Percentiles rank a stretch among this genome's conserved stretches.
These are phyloP conservation scores for Croton setiger DNA, from an alignment of 441 rosid genomes.

Conservation along the genomic window DNA sequence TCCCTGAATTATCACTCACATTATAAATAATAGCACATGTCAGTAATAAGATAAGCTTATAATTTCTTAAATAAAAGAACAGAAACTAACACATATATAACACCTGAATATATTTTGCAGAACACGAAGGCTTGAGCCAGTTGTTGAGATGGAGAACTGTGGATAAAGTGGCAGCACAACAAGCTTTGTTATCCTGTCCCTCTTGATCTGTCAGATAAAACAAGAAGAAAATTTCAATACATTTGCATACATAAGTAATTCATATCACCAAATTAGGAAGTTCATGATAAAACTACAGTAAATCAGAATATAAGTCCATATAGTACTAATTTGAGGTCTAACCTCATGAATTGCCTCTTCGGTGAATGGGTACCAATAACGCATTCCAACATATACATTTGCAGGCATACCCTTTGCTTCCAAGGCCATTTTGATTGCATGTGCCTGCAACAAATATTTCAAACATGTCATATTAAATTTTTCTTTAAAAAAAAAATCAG, in stretches of 20 bases:
- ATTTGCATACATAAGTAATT: background rate
- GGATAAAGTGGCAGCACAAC: slow-evolving; percentile 97
- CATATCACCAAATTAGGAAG: background rate
- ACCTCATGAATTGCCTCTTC: slow-evolving; percentile 94
- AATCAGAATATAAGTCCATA: background rate
- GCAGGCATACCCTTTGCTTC: slow-evolving; percentile 55
- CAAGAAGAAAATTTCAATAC: background rate
- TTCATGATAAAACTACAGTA: background rate
- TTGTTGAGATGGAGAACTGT: slow-evolving; percentile 88
- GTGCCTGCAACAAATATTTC: slow-evolving; percentile 39
- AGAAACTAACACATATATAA: slow-evolving; percentile 15
- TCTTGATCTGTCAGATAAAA: slow-evolving; percentile 60
- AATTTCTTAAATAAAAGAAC: slow-evolving; percentile 1
- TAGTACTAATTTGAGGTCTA: slow-evolving; percentile 4
- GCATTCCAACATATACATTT: slow-evolving; percentile 81
- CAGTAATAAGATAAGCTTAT: background rate
- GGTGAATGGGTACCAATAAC: slow-evolving; percentile 92
- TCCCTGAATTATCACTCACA: slow-evolving; percentile 44
- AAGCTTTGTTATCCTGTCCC: slow-evolving; percentile 72
- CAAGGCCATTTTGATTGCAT: slow-evolving; percentile 62
- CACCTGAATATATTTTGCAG: slow-evolving; percentile 71
- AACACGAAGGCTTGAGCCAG: slow-evolving; percentile 90
- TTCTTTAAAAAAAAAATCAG: background rate
- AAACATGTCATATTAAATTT: background rate
- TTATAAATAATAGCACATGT: slow-evolving; percentile 19